These are phyloP conservation scores for Chloromonas sp. DNA, from an alignment of 163 green algal genomes.

Conservation along the genomic window DNA sequence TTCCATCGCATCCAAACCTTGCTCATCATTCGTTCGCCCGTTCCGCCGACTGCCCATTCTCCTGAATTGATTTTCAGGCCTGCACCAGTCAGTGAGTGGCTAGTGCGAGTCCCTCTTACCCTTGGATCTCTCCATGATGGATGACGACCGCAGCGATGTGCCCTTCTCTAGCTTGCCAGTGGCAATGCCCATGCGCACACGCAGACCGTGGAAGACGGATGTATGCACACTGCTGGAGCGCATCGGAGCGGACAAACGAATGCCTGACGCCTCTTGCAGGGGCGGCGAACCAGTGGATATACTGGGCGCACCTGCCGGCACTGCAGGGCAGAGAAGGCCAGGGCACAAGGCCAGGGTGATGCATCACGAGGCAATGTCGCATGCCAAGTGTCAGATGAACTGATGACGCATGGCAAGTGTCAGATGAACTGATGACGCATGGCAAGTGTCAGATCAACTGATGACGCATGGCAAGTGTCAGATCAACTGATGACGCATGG, in stretches of 20 bases:
- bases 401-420: not conserved
- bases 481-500: no score
- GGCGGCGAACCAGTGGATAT: no score
- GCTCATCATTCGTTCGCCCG: no score
- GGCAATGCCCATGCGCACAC: constrained; percentile 47
- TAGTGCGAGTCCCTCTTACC: constrained; percentile 14
- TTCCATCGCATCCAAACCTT: not conserved
- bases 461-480: no score
- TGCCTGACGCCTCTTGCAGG: not conserved
- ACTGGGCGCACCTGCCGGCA: not conserved
- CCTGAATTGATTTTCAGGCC: no score
- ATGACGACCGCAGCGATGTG: constrained; percentile 16
- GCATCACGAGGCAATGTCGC: no score
- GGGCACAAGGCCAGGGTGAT: no score
- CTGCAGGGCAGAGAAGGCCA: no score
- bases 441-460: no score
- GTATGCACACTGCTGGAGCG: not conserved
- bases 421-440: no score
- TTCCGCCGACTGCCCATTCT: no score
- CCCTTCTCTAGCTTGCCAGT: constrained; percentile 30
- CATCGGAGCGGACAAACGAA: not conserved
- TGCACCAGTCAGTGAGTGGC: no score
- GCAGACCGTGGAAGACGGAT: constrained; percentile 41
- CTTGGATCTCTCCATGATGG: constrained; percentile 32
- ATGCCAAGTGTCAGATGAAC: not conserved